These are phyloP conservation scores for Colletotrichum shisoi DNA, from an alignment of 2,329 filamentous ascomycete genomes.

Conservation along the genomic window DNA sequence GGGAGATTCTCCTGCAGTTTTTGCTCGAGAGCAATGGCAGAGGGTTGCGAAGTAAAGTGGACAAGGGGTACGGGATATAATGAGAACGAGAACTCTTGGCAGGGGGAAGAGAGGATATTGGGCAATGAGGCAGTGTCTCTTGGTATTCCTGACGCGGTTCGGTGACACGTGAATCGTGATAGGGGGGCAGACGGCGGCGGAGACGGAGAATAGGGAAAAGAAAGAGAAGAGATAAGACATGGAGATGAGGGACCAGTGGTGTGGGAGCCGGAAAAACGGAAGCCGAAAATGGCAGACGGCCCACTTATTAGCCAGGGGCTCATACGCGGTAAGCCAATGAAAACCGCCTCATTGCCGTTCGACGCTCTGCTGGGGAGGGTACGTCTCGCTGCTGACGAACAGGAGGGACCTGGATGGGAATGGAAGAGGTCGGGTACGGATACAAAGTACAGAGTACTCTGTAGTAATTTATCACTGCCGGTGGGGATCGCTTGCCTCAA, in stretches of 20 bases:
- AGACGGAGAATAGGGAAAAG: background rate
- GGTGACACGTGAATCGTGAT: background rate
- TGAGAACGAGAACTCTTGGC: slow-evolving; percentile 21
- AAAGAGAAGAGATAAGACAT: background rate
- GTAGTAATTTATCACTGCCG: background rate
- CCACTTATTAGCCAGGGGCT: background rate
- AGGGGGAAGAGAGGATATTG: slow-evolving; percentile 5
- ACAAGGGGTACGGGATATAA: background rate
- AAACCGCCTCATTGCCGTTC: slow-evolving; percentile 25
- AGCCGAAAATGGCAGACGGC: background rate
- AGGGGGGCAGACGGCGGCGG: too few species aligned
- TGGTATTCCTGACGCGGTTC: background rate
- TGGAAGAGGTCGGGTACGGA: background rate
- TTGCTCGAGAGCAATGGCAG: background rate
- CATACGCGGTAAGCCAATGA: slow-evolving; percentile 7
- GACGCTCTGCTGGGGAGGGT: slow-evolving; percentile 8
- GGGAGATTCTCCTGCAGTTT: background rate
- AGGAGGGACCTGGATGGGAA: slow-evolving; percentile 6
- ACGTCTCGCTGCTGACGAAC: slow-evolving; percentile 23
- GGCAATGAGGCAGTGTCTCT: slow-evolving; percentile 20
- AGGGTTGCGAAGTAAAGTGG: background rate
- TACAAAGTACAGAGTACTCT: too few species aligned
- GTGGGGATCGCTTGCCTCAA: background rate
- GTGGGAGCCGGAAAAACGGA: background rate
- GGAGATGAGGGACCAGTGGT: background rate